phyloP scores from a whole-genome alignment of 768 basidiomycete genomes.

The Collybia sp. region DNA sequence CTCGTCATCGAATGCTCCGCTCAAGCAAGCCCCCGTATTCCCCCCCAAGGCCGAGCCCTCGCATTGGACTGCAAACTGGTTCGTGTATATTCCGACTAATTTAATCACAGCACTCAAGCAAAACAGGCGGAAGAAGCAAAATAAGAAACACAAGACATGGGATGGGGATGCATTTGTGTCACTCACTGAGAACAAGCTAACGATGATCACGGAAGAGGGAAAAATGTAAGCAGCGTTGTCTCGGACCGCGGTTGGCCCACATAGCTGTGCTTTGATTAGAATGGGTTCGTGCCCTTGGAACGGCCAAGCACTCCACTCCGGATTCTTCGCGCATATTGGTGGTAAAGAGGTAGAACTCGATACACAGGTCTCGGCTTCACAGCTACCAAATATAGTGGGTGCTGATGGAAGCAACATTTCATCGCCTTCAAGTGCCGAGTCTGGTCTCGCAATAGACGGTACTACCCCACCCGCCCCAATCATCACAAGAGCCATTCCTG shows the following conservation, averaged over 20 bases:
- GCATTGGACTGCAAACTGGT: slow-evolving; percentile 75
- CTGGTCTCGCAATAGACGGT: slow-evolving; percentile 8
- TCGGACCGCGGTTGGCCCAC: not conserved
- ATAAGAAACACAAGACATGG: slow-evolving; percentile 83
- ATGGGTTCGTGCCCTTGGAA: slow-evolving; percentile 63
- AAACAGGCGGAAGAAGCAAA: slow-evolving; percentile 65
- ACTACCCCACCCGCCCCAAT: not conserved
- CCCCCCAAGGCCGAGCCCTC: slow-evolving; percentile 19
- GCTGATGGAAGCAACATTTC: not conserved
- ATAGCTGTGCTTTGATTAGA: slow-evolving; percentile 24
- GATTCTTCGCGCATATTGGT: slow-evolving; percentile 40
- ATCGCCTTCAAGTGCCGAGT: not conserved
- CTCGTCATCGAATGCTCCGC: slow-evolving; percentile 9
- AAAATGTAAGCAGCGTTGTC: slow-evolving; percentile 45
- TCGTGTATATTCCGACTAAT: slow-evolving; percentile 8
- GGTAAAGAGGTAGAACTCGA: slow-evolving; percentile 65
- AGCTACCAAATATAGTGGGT: slow-evolving; percentile 41
- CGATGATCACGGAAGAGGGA: slow-evolving; percentile 66
- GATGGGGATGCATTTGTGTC: slow-evolving; percentile 73
- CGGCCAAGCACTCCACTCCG: slow-evolving; percentile 44
- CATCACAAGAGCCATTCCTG: slow-evolving; percentile 38
- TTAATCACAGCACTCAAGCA: slow-evolving; percentile 3
- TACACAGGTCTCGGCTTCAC: slow-evolving; percentile 38
- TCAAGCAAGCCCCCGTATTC: slow-evolving; percentile 5
- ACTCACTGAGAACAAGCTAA: slow-evolving; percentile 42